Evolutionary conservation across 352 stramenopile genomes (phyloP), one percentile per base, ranked within the genome.

Genomic region (Phytophthora citrophthora): DNA sequence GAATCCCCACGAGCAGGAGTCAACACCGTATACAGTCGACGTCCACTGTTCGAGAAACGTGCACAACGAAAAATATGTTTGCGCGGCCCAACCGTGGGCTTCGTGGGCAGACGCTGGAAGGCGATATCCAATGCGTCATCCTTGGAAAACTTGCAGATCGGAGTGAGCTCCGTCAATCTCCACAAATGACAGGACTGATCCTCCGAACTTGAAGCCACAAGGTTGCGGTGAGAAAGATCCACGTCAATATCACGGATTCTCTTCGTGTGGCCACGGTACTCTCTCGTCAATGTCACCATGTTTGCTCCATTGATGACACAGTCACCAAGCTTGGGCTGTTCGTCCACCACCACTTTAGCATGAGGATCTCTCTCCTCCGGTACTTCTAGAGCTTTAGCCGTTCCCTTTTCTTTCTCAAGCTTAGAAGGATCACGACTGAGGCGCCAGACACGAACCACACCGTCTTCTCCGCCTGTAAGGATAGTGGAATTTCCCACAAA

Each of bases 1-100:
- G 87, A 90, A 54, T 93, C 86, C 5, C 87, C 87, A 27, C 87
- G 80, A 0, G 87, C 81, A 0, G 80, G 83, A 0, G 84, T 94
- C 23, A 95, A 65, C 48, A 94, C 81, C 10, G 87, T 95, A 62
- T 81, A 93, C 23, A 95, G 68, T 34, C 62, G 57, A 50, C 85
- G 78, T 10, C 87, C 87, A 47, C 77, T 81, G 41, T 88, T 88
- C 0, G 87, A 64, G 43, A 95, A 95, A 15, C 84, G 77, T 39
- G 86, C 87, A 40, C 87, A 95, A 13, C 87, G 85, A 43, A 95
- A 95, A 58, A 94, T 64, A 56, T 95, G 87, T 67, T 93, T 95
- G 13, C 71, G 69, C 4, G 68, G 66, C 2, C 82, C 80, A 6
- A 67, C 23, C 1, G 72, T 59, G 1, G 72, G 69, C 36, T 89